A percentile compares a stretch with the other conserved stretches of the same genome.
Conservation (phyloP, 2,329 filamentous ascomycete species). For the Ophiostoma tasmaniense region DNA sequence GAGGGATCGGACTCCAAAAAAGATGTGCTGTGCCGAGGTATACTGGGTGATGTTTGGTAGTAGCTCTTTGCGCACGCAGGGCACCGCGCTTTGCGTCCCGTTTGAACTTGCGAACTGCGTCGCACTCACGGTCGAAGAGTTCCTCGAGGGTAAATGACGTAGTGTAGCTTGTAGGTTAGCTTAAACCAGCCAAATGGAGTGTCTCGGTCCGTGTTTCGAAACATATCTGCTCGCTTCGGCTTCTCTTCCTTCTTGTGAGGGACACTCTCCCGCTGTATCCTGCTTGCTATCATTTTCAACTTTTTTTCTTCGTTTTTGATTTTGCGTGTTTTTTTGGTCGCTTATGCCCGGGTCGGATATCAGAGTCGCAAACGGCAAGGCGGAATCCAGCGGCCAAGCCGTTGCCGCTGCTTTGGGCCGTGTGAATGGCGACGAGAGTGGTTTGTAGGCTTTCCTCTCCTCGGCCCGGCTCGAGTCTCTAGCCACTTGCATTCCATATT, state of each 20-base stretch:
- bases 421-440: not conserved
- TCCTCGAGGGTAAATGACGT: not conserved
- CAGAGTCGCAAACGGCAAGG: not conserved
- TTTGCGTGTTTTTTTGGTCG: not conserved
- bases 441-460: not conserved
- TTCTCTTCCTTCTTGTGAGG: not conserved
- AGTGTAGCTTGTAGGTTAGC: not conserved
- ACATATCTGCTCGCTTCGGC: slow-evolving; percentile 1
- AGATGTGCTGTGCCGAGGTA: not conserved
- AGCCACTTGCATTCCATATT: not conserved
- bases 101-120: not conserved
- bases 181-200: not conserved
- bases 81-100: not conserved
- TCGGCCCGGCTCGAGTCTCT: not conserved
- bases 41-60: not conserved
- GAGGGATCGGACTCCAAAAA: not conserved
- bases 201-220: not conserved
- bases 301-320: not conserved
- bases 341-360: not conserved
- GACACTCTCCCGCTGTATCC: not conserved
- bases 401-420: not conserved
- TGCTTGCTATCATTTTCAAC: not conserved
- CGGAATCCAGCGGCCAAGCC: not conserved
- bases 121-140: not conserved
- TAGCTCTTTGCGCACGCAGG: not conserved